Base-by-base conservation (phyloP, 352 stramenopile species). In the Phytophthora pisi region DNA sequence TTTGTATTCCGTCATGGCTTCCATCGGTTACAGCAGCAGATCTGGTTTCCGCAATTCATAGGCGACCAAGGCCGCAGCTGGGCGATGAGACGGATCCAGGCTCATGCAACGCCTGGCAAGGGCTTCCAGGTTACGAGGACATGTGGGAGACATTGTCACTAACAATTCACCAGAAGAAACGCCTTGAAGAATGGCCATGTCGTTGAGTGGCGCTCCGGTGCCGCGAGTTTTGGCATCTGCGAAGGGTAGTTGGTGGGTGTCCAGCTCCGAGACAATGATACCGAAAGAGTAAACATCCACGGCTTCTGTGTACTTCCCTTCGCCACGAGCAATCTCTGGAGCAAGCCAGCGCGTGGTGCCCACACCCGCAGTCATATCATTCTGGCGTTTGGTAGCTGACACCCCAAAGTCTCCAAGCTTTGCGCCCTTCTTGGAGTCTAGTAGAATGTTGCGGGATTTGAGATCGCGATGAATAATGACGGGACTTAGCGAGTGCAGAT, bases 321-420 rank as follows among this genome's bases (percentile, higher is more conserved):
- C 77, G 10, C 84, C 84, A n/a, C 81, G 72, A 47, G 79, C 76
- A 26, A 92, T 76, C 55, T 92, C 84, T 0, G 84, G 84, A 31
- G 84, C 84, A 20, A 89, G 49, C 84, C 84, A 92, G 18, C 84
- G 74, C 18, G 78, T 77, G 1, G 84, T 92, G 34, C 84, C 84
- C 9, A 92, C 80, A 18, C 80, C 81, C 0, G 74, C 73, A 16
- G 81, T 93, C 82, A 91, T 91, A 30, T 90, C 79, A 18, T 64
- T 45, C 55, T 79, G 69, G 28, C 79, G 70, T 57, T 89, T 88
- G 28, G 75, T 71, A 4, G 79, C 72, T 24, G 83, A 89, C 11
- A 90, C 82, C 6, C 83, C 83, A 66, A 91, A 91, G 67, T 91
- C 83, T 50, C 70, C 79, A 15, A 91, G 65, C 56, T 91, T 91